phyloP scores from a whole-genome alignment of 331 rosid genomes.

The Saraca asoca region DNA sequence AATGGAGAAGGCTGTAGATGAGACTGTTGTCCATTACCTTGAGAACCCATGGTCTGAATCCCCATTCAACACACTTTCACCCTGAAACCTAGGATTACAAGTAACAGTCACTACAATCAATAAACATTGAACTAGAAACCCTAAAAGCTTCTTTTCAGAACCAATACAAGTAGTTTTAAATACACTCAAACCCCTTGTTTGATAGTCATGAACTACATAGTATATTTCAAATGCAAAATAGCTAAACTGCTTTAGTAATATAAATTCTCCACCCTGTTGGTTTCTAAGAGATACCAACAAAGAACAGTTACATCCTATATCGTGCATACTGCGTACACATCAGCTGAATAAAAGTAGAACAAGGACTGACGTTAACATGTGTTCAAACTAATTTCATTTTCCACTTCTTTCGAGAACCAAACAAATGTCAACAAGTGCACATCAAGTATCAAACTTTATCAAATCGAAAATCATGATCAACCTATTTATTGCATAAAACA shows the following conservation, averaged over 20 bases:
- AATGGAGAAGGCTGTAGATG: constrained; percentile 58
- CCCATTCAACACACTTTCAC: constrained; percentile 57
- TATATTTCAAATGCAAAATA: constrained; percentile 1
- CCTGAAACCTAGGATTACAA: constrained; percentile 41
- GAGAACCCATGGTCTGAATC: constrained; percentile 77
- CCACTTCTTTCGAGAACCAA: background rate
- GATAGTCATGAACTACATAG: background rate
- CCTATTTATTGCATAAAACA: constrained; percentile 8
- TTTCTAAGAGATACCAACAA: background rate
- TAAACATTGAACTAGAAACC: constrained; percentile 23
- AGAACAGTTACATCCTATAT: background rate
- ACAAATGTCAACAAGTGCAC: background rate
- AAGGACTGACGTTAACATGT: constrained; percentile 25
- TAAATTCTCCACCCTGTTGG: background rate
- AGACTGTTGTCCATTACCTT: constrained; percentile 61
- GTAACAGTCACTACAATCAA: constrained; percentile 3
- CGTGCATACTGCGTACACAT: background rate
- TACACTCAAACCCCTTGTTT: background rate
- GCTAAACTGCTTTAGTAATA: background rate
- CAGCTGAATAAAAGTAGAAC: constrained; percentile 25
- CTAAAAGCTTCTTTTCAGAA: constrained; percentile 21
- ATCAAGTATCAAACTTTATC: too few species aligned
- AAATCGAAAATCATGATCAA: constrained; percentile 22
- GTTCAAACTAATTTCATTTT: constrained; percentile 21
- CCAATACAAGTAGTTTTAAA: background rate